Percentiles rank a stretch among this genome's conserved stretches.
These are phyloP conservation scores for Annulohypoxylon moriforme DNA, from an alignment of 495 filamentous ascomycete genomes.

Conservation along the genomic window DNA sequence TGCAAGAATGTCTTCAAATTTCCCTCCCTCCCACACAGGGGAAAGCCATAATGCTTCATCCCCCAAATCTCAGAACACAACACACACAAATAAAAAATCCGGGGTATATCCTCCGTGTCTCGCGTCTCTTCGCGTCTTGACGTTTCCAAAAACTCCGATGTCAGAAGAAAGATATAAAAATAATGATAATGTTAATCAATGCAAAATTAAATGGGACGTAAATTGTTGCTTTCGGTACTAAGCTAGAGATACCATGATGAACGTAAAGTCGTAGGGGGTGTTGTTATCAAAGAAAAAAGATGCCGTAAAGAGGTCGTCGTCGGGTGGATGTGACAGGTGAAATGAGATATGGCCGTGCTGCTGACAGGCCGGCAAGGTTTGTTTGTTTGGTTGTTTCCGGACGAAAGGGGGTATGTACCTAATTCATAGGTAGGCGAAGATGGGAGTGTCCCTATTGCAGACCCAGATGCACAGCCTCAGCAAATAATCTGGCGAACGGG, in stretches of 20 bases:
- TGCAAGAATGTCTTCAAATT: constrained; percentile 9
- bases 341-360: constrained; percentile 21
- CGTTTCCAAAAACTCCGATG: constrained; percentile 37
- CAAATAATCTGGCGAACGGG: constrained; percentile 1
- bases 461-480: neutral
- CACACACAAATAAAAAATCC: constrained; percentile 27
- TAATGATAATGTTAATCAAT: constrained; percentile 1
- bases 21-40: neutral
- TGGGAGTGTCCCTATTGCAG: constrained; percentile 2
- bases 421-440: neutral
- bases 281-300: constrained; percentile 13
- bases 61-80: constrained; percentile 1
- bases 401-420: neutral
- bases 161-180: neutral
- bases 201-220: constrained; percentile 35
- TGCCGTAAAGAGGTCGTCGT: constrained; percentile 4
- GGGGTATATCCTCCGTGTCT: constrained; percentile 47
- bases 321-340: constrained; percentile 7
- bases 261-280: neutral
- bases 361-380: constrained; percentile 1
- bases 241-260: constrained; percentile 17
- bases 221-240: constrained; percentile 27
- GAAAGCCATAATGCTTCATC: constrained; percentile 14
- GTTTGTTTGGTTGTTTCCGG: neutral
- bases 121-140: constrained; percentile 35